Conservation (phyloP, 768 basidiomycete genomes). For the Tylopilus sp. region DNA sequence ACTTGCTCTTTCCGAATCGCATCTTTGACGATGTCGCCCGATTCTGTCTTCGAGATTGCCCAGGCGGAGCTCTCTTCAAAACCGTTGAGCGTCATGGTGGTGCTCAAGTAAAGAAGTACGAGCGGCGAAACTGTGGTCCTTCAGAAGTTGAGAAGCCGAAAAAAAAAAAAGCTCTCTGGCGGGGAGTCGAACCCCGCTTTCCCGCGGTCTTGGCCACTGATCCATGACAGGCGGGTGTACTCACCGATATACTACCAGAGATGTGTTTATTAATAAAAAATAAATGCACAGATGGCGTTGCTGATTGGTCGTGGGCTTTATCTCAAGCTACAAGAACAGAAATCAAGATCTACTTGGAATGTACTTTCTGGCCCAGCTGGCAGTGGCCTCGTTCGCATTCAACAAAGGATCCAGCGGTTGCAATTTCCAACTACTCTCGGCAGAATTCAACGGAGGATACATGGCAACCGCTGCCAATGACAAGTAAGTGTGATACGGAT, state of each 20-base stretch:
- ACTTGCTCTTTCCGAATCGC: constrained; percentile 74
- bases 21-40: constrained; percentile 68
- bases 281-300: not conserved
- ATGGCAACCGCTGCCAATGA: constrained; percentile 79
- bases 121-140: too few relatives aligned
- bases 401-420: constrained; percentile 62
- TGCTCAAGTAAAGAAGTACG: not conserved
- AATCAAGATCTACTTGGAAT: constrained; percentile 37
- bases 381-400: constrained; percentile 66
- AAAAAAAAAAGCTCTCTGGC: constrained; percentile 35
- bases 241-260: constrained; percentile 51
- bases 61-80: constrained; percentile 45
- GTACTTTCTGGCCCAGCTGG: constrained; percentile 60
- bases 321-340: not conserved
- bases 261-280: not conserved
- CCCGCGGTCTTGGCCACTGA: constrained; percentile 27
- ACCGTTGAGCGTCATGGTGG: constrained; percentile 44
- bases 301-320: not conserved
- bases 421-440: constrained; percentile 51
- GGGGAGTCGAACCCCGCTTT: constrained; percentile 46
- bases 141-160: not conserved
- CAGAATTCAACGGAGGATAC: constrained; percentile 41
- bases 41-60: constrained; percentile 42
- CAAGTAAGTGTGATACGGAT: constrained; percentile 95
- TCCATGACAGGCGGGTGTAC: constrained; percentile 48